Percentiles rank a stretch among this genome's conserved stretches.
Conservation (phyloP, 164 flowering plant genomes). For the Taxillus chinensis region DNA sequence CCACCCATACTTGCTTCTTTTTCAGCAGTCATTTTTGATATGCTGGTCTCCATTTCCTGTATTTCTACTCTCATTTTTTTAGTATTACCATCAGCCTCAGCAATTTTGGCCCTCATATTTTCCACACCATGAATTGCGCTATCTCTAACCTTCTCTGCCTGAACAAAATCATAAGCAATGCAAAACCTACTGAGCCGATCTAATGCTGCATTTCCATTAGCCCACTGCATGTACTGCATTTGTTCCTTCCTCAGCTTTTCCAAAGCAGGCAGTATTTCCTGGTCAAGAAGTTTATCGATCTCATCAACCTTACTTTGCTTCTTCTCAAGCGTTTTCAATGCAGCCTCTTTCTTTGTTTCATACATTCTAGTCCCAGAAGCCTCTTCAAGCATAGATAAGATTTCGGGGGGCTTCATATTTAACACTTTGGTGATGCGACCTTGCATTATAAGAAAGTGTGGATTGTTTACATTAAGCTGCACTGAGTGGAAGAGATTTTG, state of each 20-base stretch:
- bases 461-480: constrained; percentile 96
- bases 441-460: constrained; percentile 99
- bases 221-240: constrained; percentile 97
- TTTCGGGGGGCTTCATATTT: constrained; percentile 99
- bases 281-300: constrained; percentile 92
- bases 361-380: constrained; percentile 99
- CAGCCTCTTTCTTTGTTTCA: constrained; percentile 92
- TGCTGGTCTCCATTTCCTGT: constrained; percentile 53
- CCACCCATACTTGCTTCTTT: constrained; percentile 90
- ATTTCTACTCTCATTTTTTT: constrained; percentile 35
- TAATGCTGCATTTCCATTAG: constrained; percentile 87
- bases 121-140: constrained; percentile 59
- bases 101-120: constrained; percentile 43
- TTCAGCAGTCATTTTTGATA: constrained; percentile 50
- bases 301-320: constrained; percentile 96
- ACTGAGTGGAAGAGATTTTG: constrained; percentile 98
- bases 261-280: constrained; percentile 89
- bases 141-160: constrained; percentile 68
- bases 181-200: constrained; percentile 88
- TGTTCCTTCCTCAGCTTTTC: constrained; percentile 88
- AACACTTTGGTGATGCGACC: constrained; percentile 98
- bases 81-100: constrained; percentile 37
- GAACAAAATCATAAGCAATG: constrained; percentile 84
- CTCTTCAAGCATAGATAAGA: constrained; percentile 96
- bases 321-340: constrained; percentile 92